Evolutionary conservation across 1,284 basidiomycete genomes (phyloP), one percentile per base, ranked within the genome.

Genomic region (Ceratobasidium sp.): DNA sequence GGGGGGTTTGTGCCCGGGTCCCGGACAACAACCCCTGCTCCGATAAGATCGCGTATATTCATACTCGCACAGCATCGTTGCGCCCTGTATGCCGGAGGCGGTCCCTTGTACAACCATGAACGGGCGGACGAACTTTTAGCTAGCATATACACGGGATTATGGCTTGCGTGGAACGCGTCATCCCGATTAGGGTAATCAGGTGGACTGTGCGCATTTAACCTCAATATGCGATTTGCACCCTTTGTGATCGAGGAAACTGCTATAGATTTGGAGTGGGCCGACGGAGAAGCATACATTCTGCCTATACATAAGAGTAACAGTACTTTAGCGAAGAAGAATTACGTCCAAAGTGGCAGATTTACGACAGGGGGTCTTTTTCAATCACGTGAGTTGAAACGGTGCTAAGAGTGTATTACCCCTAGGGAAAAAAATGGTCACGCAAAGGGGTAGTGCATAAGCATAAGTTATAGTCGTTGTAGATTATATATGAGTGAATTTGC

Each of bases 361-460:
- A n/a, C 59, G 1, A n/a, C n/a, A 8, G 19, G 34, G 59, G 34
- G 11, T 52, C 17, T 32, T 2, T 37, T 25, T 37, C 34, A 56
- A 75, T 75, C 71, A 75, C 71, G 71, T 75, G 71, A 75, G 71
- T 75, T 75, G 71, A 75, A 75, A 75, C 61, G 56, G 51, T 51
- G 56, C 51, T 44, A 56, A 44, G 17, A n/a, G 37, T 66, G n/a
- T 22, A 19, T n/a, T n/a, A n/a, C 17, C 15, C 49, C 17, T 8
- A 29, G 25, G 25, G 25, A 29, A 29, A 29, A 29, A 29, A 29
- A 29, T 29, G 25, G 25, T 29, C 25, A 29, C 25, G 25, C 25
- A 29, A 29, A 29, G 25, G 25, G 25, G 25, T 29, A 29, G 25
- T 29, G 25, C 25, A 29, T 29, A 29, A 29, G 25, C 25, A 29